Base-by-base conservation (phyloP, 176 grass and related monocot species). In the Aegilops speltoides region DNA sequence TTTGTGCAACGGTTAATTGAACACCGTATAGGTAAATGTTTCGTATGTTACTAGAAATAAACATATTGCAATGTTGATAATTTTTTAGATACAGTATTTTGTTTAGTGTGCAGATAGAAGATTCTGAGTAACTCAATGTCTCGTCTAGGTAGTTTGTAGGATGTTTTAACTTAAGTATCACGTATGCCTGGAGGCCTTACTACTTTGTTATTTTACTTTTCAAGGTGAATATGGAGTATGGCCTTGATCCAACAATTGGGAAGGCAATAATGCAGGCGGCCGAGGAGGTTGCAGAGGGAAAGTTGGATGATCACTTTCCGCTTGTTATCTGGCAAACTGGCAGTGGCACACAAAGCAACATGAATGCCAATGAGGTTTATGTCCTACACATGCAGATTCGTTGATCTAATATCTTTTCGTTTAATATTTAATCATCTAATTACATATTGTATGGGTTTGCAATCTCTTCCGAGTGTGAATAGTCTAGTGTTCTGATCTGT, bases 291-390 rank as follows among this genome's bases (percentile, higher is more conserved):
- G 83, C 97, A 37, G 94, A 96, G 33, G 97, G 97, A 68, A 88
- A 97, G 85, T 89, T 97, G 45, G 88, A 94, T 36, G 92, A 99
- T 72, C 94, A 99, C 75, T 99, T 99, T 81, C 97, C 92, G 10
- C 97, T 99, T 77, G 97, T 99, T 76, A 97, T 99, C 73, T 99
- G 94, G 97, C 97, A 99, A 88, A 99, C 97, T 87, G 97, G 97
- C 48, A 99, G 97, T 56, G 97, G 97, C 31, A 99, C 97, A 25
- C 97, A 99, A 83, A 99, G 97, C 92, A 99, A 99, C 90, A 99
- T 99, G 97, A 99, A 99, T 72, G 97, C 97, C 46, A 99, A 99
- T 73, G 97, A 96, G 97, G 97, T 98, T 80, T 73, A 24, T 86
- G 43, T 70, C 20, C 65, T 79, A 80, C 20, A 26, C 61, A 77